Evolutionary conservation across 2,329 filamentous ascomycete genomes (phyloP), one percentile per base, ranked within the genome.

Genomic region (Lasiodiplodia theobromae): DNA sequence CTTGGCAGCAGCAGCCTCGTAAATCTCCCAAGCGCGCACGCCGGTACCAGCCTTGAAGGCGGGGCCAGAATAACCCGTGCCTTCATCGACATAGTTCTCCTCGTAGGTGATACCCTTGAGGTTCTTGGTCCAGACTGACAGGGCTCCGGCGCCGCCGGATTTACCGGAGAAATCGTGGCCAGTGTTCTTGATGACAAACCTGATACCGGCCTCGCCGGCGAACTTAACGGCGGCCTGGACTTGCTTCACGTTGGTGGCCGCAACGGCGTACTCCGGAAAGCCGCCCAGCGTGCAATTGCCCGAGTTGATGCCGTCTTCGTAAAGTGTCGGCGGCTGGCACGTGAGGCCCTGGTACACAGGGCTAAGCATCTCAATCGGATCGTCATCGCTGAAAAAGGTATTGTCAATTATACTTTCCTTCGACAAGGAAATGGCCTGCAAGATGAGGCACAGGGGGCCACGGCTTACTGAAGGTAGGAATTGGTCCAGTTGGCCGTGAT

Each of bases 101-200:
- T 44, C 72, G 49, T 78, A 79, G 54, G 44, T 72, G 70, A 75
- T 74, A 3, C 77, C 74, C 68, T 77, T 78, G 71, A 80, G 77
- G 69, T 75, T 77, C 62, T 79, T 77, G 1, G 78, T 80, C 63
- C 78, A 79, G 72, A 79, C 74, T 37, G 77, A 74, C 37, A 80
- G 70, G 1, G 77, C 74, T 23, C 75, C 77, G 37, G 71, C 71
- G n/a, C 76, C 76, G 21, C 75, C 77, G 1, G 76, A 78, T 49
- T 77, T 76, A n/a, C 77, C 78, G 73, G 78, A 73, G 70, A 65
- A 80, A 52, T 79, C 77, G 66, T 79, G 78, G 4, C 78, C 78
- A 1, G 77, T 78, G 47, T 80, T 80, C 68, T 78, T 78, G 69
- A 80, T 77, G 11, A 77, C 78, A 0, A 79, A 62, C 3, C 77